Evolutionary conservation across 2,329 filamentous ascomycete species (phyloP).

Genomic region (Fusarium nisikadoi): DNA sequence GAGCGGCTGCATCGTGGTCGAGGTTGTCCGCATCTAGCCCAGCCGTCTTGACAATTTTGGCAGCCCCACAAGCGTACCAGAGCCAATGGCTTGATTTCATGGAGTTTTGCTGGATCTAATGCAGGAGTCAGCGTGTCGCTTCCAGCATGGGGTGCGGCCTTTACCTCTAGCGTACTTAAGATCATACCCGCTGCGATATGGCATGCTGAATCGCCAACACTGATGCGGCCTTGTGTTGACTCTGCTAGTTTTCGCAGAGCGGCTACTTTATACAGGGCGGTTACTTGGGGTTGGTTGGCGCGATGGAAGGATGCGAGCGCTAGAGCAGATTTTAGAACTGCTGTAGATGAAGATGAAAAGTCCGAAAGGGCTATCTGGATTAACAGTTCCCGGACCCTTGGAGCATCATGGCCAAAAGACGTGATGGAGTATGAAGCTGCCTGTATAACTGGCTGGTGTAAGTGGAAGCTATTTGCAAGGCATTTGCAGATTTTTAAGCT

Average conservation of each 20-base stretch:
- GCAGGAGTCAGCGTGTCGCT: background rate
- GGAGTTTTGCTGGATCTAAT: slow-evolving; percentile 28
- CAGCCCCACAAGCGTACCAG: slow-evolving; percentile 32
- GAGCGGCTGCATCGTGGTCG: background rate
- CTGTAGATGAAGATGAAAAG: background rate
- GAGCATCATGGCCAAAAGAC: slow-evolving; percentile 21
- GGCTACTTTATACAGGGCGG: slow-evolving; percentile 7
- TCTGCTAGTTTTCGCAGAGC: slow-evolving; percentile 19
- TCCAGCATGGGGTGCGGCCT: background rate
- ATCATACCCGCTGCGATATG: slow-evolving; percentile 39
- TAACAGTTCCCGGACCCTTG: slow-evolving; percentile 9
- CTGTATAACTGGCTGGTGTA: slow-evolving; percentile 13
- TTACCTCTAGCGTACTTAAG: slow-evolving; percentile 28
- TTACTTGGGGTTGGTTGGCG: rapidly evolving
- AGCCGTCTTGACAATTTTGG: slow-evolving; percentile 23
- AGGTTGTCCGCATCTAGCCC: slow-evolving; percentile 4
- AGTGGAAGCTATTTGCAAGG: background rate
- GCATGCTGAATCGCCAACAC: slow-evolving; percentile 4
- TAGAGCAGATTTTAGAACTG: slow-evolving; percentile 23
- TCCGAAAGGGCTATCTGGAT: slow-evolving; percentile 33
- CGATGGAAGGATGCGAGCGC: slow-evolving; percentile 33
- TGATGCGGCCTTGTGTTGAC: background rate
- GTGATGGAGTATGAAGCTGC: slow-evolving; percentile 28
- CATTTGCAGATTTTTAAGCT: too few relatives aligned
- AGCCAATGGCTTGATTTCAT: slow-evolving; percentile 35